Conservation (phyloP, 1,139 yeast species). For the Saccharomyces hybrid region DNA sequence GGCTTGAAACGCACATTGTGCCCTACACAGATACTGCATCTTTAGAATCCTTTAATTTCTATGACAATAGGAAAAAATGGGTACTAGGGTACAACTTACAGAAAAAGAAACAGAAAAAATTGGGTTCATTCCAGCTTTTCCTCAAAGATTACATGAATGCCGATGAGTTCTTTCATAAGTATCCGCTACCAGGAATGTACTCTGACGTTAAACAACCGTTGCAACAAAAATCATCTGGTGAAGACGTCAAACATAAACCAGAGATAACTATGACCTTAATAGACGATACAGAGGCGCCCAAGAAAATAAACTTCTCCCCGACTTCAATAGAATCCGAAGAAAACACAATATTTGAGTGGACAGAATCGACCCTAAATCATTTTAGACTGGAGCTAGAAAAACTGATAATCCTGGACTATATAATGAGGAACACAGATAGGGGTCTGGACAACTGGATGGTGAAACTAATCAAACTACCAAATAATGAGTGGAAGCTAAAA, state of each 20-base stretch:
- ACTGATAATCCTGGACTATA: slow-evolving; percentile 61
- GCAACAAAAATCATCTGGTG: slow-evolving; percentile 1
- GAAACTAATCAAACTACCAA: slow-evolving; percentile 29
- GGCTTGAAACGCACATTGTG: slow-evolving; percentile 51
- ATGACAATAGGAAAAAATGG: slow-evolving; percentile 16
- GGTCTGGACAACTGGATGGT: slow-evolving; percentile 80
- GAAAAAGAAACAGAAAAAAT: slow-evolving; percentile 35
- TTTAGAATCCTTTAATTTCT: slow-evolving; percentile 46
- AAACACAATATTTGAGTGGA: slow-evolving; percentile 45
- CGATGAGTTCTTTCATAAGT: slow-evolving; percentile 45
- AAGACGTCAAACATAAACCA: not conserved
- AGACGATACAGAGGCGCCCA: not conserved
- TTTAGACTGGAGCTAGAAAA: slow-evolving; percentile 62
- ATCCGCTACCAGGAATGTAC: slow-evolving; percentile 49
- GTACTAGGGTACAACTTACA: slow-evolving; percentile 11
- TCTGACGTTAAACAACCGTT: slow-evolving; percentile 5
- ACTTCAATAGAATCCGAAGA: slow-evolving; percentile 8
- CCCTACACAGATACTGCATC: slow-evolving; percentile 59
- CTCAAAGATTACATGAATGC: slow-evolving; percentile 56
- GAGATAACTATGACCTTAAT: not conserved
- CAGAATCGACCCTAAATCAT: slow-evolving; percentile 41
- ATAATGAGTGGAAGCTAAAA: slow-evolving; percentile 41
- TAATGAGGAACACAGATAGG: slow-evolving; percentile 70
- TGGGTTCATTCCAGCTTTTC: slow-evolving; percentile 65
- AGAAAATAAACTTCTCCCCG: slow-evolving; percentile 5